Base-by-base conservation (phyloP, 352 stramenopile species). In the Globisporangium cystogenes region DNA sequence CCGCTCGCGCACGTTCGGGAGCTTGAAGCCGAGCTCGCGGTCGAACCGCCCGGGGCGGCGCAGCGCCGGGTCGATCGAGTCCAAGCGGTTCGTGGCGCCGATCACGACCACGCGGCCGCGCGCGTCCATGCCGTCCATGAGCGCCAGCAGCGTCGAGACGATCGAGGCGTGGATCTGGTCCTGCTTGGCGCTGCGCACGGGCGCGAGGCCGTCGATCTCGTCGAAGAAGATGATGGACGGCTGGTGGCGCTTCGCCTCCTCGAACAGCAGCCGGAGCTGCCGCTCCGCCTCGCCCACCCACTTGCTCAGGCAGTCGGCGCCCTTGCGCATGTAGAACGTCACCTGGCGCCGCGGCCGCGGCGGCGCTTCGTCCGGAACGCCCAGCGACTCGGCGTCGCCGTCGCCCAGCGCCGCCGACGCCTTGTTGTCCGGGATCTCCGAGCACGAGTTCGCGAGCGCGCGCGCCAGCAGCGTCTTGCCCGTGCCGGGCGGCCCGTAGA, bases 11-110 rank as follows among this genome's bases (percentile, higher is more conserved):
- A 81, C 68, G 44, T 93, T 91, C 4, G 92, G 92, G 11, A 98
- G 55, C 39, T 88, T 89, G 51, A 98, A 97, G 3, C 77, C 79
- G 26, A 98, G 62, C 57, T 97, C 87, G 42, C 91, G 82, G 61
- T 98, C 92, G 49, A 98, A 98, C 0, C 92, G 87, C 16, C 95
- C 96, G 12, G 96, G 94, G 35, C 97, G 76, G 33, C 98, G 76
- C 26, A 99, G 65, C 14, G 97, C 96, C 7, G 90, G 84, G 67
- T 99, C 97, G 36, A 99, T 93, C 3, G 86, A 86, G 65, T 96
- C 89, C 7, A 98, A 75, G n/a, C 96, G 82, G 61, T 99, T 99
- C 0, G 97, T 99, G 6, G 97, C 97, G 16, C 88, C 97, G 53
- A 99, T 93, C n/a, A 99, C 95, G 24, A 99, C 79, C 1, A 99